Evolutionary conservation across 441 rosid species (phyloP).

Genomic region (Metrosideros polymorpha): DNA sequence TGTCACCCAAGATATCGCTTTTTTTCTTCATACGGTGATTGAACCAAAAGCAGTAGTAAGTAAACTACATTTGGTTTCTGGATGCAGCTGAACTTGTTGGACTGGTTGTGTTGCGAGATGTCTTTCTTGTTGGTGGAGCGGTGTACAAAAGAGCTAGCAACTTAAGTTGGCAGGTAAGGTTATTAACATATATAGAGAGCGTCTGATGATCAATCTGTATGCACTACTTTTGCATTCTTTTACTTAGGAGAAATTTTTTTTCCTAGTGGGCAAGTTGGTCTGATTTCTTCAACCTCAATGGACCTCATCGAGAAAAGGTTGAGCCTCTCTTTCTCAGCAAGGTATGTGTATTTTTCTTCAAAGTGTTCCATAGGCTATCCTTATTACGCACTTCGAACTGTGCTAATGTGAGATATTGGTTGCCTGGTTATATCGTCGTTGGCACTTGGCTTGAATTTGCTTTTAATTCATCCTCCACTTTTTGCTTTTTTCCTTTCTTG

Average conservation of each 20-base stretch:
- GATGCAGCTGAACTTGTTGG: slow-evolving; percentile 83
- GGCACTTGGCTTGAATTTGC: neutral
- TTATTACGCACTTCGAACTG: neutral
- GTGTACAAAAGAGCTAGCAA: slow-evolving; percentile 59
- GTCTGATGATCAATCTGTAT: neutral
- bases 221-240: neutral
- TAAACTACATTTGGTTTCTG: neutral
- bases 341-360: slow-evolving; percentile 20
- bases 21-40: neutral
- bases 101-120: slow-evolving; percentile 63
- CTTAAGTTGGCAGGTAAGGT: slow-evolving; percentile 69
- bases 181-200: neutral
- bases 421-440: fast-evolving
- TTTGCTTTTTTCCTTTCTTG: neutral
- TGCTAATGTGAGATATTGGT: neutral
- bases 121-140: slow-evolving; percentile 70
- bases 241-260: slow-evolving; percentile 2
- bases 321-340: slow-evolving; percentile 90
- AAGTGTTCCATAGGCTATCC: neutral
- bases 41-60: neutral
- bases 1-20: neutral
- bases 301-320: slow-evolving; percentile 57
- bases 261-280: slow-evolving; percentile 67
- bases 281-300: slow-evolving; percentile 77
- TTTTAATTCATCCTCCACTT: neutral